phyloP scores from a whole-genome alignment of 768 basidiomycete species.

The Mrakia gelida region DNA sequence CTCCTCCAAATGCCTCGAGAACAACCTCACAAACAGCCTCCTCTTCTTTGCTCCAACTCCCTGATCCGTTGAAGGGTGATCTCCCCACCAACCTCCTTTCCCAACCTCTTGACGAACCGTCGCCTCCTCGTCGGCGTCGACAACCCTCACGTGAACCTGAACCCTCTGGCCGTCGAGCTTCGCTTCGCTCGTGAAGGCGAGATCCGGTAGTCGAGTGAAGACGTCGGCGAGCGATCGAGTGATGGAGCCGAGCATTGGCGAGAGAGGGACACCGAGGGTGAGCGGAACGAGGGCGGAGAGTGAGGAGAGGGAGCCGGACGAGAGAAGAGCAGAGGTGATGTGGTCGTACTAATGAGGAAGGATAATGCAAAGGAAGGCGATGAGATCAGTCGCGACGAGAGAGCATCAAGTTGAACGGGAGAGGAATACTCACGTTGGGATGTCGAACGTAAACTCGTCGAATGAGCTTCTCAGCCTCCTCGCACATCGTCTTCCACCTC shows the following conservation, averaged over 20 bases:
- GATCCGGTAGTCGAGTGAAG: constrained; percentile 60
- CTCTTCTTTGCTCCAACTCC: background rate
- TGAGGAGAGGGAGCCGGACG: constrained; percentile 13
- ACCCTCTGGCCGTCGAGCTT: constrained; percentile 71
- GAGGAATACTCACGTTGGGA: constrained; percentile 50
- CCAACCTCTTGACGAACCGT: constrained; percentile 17
- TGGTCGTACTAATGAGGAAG: constrained; percentile 43
- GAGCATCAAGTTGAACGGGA: background rate
- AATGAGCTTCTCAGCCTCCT: constrained; percentile 47
- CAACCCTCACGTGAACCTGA: constrained; percentile 46
- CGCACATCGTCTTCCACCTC: constrained; percentile 41
- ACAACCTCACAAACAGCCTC: constrained; percentile 55
- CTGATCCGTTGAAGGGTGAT: background rate
- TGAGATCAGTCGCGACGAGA: background rate
- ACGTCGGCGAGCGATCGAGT: constrained; percentile 77
- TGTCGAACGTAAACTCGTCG: constrained; percentile 71
- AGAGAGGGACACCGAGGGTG: constrained; percentile 65
- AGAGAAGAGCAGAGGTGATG: constrained; percentile 55
- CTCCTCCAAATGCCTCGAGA: constrained; percentile 43
- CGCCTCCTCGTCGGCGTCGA: constrained; percentile 13
- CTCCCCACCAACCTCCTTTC: constrained; percentile 19
- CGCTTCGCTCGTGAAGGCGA: constrained; percentile 75
- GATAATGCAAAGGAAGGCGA: constrained; percentile 27
- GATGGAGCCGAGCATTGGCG: constrained; percentile 81
- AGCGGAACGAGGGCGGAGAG: constrained; percentile 31